These are phyloP conservation scores for Mucor velutinosus DNA, from an alignment of 371 early-diverging fungal genomes.

Conservation along the genomic window DNA sequence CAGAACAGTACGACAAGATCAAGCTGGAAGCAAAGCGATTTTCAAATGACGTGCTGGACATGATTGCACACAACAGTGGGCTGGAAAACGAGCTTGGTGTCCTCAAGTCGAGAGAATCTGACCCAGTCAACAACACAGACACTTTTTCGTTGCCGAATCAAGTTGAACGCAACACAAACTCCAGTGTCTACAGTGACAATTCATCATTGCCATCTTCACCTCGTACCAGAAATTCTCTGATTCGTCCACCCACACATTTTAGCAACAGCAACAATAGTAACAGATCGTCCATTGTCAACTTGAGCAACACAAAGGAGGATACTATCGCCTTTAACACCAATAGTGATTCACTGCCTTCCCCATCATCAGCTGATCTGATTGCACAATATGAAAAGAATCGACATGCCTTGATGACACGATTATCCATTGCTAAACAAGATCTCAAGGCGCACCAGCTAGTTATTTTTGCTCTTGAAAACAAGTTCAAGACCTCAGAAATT, in stretches of 20 bases:
- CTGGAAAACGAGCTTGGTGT: constrained; percentile 10
- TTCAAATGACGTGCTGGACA: constrained; percentile 18
- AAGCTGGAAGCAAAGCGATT: constrained; percentile 22
- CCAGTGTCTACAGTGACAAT: background rate
- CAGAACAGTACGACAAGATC: constrained; percentile 27
- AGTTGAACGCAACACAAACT: background rate
- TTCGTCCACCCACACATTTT: constrained; percentile 21
- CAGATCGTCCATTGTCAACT: background rate
- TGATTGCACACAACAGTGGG: constrained; percentile 7
- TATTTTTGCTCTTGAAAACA: constrained; percentile 14
- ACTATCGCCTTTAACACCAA: background rate
- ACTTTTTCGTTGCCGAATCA: background rate
- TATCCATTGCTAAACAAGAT: constrained; percentile 21
- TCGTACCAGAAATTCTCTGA: constrained; percentile 5
- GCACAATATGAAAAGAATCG: constrained; percentile 21
- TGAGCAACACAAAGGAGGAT: background rate
- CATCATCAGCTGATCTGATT: background rate
- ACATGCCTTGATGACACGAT: constrained; percentile 11
- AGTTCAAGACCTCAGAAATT: constrained; percentile 13
- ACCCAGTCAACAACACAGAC: background rate
- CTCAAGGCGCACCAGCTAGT: constrained; percentile 8
- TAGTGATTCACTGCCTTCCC: background rate
- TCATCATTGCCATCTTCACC: constrained; percentile 11
- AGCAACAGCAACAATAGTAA: background rate
- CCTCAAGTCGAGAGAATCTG: constrained; percentile 7